Percentiles rank a stretch among this genome's conserved stretches.
Evolutionary conservation across 163 green algal species (phyloP).

Genomic region (Chloromonas sp.): DNA sequence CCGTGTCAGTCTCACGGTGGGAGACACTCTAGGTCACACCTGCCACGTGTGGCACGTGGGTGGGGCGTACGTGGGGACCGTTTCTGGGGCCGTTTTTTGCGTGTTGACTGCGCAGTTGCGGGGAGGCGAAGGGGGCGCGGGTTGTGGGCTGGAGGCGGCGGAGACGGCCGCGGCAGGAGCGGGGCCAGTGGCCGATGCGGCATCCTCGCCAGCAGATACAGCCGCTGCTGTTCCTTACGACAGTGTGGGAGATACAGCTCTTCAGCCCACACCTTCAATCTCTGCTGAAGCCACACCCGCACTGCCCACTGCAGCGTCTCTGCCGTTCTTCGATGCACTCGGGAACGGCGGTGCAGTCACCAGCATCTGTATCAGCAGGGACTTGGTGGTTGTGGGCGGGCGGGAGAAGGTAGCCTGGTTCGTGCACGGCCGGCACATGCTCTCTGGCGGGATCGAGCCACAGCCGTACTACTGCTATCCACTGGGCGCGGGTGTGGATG

Average conservation of each 20-base stretch:
- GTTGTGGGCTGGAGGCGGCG: not conserved
- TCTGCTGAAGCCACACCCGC: not conserved
- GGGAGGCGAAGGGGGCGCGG: not conserved
- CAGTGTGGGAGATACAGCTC: not conserved
- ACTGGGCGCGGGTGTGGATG: not conserved
- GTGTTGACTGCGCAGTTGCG: not conserved
- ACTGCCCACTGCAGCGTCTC: not conserved
- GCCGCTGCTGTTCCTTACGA: not conserved
- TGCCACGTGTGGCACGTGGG: constrained; percentile 32
- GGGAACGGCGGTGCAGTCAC: not conserved
- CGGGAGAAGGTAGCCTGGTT: constrained; percentile 7
- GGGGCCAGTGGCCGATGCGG: not conserved
- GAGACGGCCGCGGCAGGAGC: not conserved
- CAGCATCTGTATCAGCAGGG: not conserved
- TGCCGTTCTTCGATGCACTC: not conserved
- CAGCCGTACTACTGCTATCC: not conserved
- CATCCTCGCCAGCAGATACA: not conserved
- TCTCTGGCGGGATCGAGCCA: not conserved
- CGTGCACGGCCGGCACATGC: not conserved
- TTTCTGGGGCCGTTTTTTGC: constrained; percentile 14
- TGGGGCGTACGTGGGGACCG: constrained; percentile 36
- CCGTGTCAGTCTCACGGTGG: not conserved
- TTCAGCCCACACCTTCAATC: not conserved
- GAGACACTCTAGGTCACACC: not conserved
- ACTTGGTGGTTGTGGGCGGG: constrained; percentile 7